These are phyloP conservation scores for Teunomyces aglyptinius DNA, from an alignment of 805 yeast species.

Conservation along the genomic window DNA sequence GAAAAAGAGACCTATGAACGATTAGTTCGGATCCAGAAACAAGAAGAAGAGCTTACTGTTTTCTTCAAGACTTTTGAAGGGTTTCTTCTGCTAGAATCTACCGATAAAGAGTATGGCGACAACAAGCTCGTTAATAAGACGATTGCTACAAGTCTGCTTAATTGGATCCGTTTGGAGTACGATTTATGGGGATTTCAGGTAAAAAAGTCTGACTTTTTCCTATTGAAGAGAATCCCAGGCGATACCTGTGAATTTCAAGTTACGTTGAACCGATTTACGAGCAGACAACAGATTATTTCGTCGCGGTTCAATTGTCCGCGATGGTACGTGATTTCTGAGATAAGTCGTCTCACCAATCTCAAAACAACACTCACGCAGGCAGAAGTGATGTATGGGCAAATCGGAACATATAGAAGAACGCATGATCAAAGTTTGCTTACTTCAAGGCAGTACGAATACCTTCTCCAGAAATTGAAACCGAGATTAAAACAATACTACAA, in stretches of 20 bases:
- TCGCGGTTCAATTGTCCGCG: conserved; percentile 22
- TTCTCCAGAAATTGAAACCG: conserved; percentile 10
- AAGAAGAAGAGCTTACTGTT: conserved; percentile 3
- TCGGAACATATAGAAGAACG: neutral
- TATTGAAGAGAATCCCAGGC: neutral
- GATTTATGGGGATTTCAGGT: conserved; percentile 29
- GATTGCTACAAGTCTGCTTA: conserved; percentile 10
- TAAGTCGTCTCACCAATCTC: conserved; percentile 12
- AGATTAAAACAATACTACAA: conserved; percentile 10
- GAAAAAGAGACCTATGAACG: conserved; percentile 2
- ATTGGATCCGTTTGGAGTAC: conserved; percentile 34
- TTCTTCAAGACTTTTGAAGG: conserved; percentile 10
- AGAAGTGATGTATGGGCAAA: conserved; percentile 8
- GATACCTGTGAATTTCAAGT: conserved; percentile 11
- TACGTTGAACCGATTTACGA: conserved; percentile 12
- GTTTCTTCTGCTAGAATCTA: conserved; percentile 11
- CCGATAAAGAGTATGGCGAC: conserved; percentile 11
- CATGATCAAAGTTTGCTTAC: conserved; percentile 8
- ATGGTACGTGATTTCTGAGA: conserved; percentile 3
- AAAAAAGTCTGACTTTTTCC: neutral
- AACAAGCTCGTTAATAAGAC: conserved; percentile 12
- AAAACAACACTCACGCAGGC: conserved; percentile 18
- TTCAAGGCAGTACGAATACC: conserved; percentile 13
- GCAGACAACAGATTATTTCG: conserved; percentile 13
- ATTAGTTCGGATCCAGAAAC: neutral